Percentiles rank a stretch among this genome's conserved stretches.
These are phyloP conservation scores for Venturia asperata DNA, from an alignment of 2,329 filamentous ascomycete genomes.

Conservation along the genomic window DNA sequence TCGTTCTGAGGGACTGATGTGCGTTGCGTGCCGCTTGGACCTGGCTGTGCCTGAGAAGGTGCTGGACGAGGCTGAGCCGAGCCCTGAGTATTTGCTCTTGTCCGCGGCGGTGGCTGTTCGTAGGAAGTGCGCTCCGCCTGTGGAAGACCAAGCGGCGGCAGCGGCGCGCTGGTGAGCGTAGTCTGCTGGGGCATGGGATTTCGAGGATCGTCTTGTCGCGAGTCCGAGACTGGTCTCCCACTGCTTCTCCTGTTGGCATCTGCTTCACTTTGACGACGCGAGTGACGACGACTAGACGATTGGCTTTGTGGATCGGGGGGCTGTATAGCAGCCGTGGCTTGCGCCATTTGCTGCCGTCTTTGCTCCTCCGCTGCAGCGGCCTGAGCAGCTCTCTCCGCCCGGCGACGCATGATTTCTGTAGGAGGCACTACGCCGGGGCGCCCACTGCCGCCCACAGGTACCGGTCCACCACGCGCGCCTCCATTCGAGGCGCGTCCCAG, in stretches of 20 bases:
- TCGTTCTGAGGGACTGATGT: background rate
- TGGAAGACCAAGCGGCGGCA: background rate
- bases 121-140: constrained; percentile 8
- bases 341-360: constrained; percentile 29
- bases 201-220: background rate
- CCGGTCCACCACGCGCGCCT: constrained; percentile 47
- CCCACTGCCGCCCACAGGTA: constrained; percentile 31
- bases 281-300: constrained; percentile 2
- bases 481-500: constrained; percentile 50
- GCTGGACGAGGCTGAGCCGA: constrained; percentile 12
- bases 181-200: background rate
- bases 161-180: background rate
- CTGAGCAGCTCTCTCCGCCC: constrained; percentile 63
- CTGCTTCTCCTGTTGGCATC: constrained; percentile 5
- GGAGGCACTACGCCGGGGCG: constrained; percentile 64
- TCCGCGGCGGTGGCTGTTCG: constrained; percentile 10
- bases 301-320: constrained; percentile 36
- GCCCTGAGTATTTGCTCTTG: constrained; percentile 13
- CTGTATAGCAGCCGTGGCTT: constrained; percentile 41
- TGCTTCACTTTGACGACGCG: constrained; percentile 4
- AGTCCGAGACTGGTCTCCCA: constrained; percentile 6
- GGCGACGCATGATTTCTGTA: constrained; percentile 84
- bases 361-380: constrained; percentile 56
- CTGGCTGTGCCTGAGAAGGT: constrained; percentile 7
- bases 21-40: constrained; percentile 14